phyloP scores from a whole-genome alignment of 1,284 basidiomycete species.

The Golubevia sp. region DNA sequence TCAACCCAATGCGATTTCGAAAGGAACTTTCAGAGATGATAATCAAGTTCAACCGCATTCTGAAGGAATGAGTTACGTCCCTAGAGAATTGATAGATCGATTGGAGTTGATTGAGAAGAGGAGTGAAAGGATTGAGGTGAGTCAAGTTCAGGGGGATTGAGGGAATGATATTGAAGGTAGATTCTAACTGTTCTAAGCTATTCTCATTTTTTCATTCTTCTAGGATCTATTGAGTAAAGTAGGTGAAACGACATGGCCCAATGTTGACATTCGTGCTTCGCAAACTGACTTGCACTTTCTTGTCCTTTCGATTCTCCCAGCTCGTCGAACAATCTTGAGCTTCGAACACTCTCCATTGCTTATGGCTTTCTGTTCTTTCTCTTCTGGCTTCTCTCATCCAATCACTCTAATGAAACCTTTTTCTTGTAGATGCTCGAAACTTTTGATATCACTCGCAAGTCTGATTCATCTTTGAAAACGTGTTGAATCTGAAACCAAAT shows the following conservation, averaged over 20 bases:
- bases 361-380: too few relatives aligned
- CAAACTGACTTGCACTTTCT: neutral
- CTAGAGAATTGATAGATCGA: neutral
- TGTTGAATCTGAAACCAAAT: too few relatives aligned
- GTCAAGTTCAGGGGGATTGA: neutral
- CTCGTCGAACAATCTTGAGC: slow-evolving; percentile 2
- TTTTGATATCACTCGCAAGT: too few relatives aligned
- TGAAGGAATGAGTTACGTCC: slow-evolving; percentile 6
- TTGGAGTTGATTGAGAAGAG: slow-evolving; percentile 27
- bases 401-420: too few relatives aligned
- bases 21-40: neutral
- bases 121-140: slow-evolving; percentile 22
- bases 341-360: too few relatives aligned
- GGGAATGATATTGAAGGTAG: neutral
- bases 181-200: neutral
- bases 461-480: too few relatives aligned
- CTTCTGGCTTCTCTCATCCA: too few relatives aligned
- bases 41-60: slow-evolving; percentile 15
- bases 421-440: too few relatives aligned
- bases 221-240: slow-evolving; percentile 16
- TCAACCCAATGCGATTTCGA: slow-evolving; percentile 8
- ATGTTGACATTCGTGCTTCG: neutral
- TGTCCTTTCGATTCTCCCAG: neutral
- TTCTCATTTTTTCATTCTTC: neutral
- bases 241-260: slow-evolving; percentile 22